Evolutionary conservation across 2,329 filamentous ascomycete genomes (phyloP), one percentile per base, ranked within the genome.

Genomic region (Talaromyces funiculosus): DNA sequence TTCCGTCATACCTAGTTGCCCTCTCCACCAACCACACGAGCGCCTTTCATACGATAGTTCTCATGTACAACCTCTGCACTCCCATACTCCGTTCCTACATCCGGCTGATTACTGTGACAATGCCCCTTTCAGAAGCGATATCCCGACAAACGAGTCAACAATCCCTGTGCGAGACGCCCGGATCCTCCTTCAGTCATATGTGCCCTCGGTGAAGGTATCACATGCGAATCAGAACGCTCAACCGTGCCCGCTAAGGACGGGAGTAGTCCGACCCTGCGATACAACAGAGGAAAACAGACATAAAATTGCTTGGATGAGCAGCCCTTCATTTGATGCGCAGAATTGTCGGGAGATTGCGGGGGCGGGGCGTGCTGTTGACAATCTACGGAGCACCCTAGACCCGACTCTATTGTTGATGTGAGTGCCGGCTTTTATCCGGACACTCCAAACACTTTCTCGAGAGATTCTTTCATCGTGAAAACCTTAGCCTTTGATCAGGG

Each of bases 291-390:
- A 49, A 57, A 12, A n/a, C 18, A 29, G 9, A 51, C 47, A 51
- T 18, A 35, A 33, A 33, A 14, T 2, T 26, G 8, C 20, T 10
- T 35, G 49, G n/a, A 53, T 24, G 49, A 18, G 49, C 51, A 24
- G 26, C 14, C n/a, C 33, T 40, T 26, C 35, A 16, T 37, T 33
- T 24, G 20, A 16, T 40, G 35, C 37, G 43, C 45, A 40, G 10
- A 26, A 40, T n/a, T 38, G 18, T 53, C 56, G 57, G 57, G 45
- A 51, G 37, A 59, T 53, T 42, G 57, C 57, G 57, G 57, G 56
- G 57, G 57, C 22, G 57, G 57, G 57, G 57, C 18, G n/a, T 42
- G 18, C 14, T 53, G 35, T 33, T 59, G n/a, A n/a, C n/a, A n/a
- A 57, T 57, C 54, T 29, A 47, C 43, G 43, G 22, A 47, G 43